These are phyloP conservation scores for Fimicolochytrium jonesii DNA, from an alignment of 192 early-diverging fungal genomes.

Conservation along the genomic window DNA sequence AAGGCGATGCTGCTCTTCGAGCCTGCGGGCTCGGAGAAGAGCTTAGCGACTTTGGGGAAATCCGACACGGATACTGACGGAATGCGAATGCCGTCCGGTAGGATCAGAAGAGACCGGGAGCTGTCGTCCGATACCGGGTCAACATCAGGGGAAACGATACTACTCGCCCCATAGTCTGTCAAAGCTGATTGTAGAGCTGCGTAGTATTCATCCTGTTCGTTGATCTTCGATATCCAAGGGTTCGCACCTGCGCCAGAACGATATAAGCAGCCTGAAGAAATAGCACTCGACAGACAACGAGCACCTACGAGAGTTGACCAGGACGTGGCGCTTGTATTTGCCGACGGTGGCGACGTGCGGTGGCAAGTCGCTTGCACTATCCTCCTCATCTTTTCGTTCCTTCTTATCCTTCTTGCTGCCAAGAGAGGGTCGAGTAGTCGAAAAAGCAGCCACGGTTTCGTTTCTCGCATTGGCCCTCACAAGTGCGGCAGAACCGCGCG, in stretches of 20 bases:
- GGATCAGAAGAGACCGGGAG: neutral
- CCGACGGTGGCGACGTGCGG: slow-evolving; percentile 9
- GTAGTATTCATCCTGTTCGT: slow-evolving; percentile 11
- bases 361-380: slow-evolving; percentile 1
- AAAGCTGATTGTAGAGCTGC: neutral
- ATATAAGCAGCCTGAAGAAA: neutral
- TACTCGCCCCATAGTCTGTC: neutral
- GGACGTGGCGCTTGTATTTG: slow-evolving; percentile 18
- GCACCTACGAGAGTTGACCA: slow-evolving; percentile 4
- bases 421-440: too few species aligned
- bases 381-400: neutral
- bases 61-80: slow-evolving; percentile 1
- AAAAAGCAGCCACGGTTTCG: too few species aligned
- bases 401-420: neutral
- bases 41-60: neutral
- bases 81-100: slow-evolving; percentile 12
- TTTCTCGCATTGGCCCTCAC: too few species aligned
- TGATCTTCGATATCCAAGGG: slow-evolving; percentile 5
- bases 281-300: neutral
- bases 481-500: too few species aligned
- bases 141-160: neutral
- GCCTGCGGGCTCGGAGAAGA: neutral
- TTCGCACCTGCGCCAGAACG: neutral
- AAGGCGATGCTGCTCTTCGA: neutral
- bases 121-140: neutral